These are phyloP conservation scores for Picochlorum sp. DNA, from an alignment of 139 green algal species.

Conservation along the genomic window DNA sequence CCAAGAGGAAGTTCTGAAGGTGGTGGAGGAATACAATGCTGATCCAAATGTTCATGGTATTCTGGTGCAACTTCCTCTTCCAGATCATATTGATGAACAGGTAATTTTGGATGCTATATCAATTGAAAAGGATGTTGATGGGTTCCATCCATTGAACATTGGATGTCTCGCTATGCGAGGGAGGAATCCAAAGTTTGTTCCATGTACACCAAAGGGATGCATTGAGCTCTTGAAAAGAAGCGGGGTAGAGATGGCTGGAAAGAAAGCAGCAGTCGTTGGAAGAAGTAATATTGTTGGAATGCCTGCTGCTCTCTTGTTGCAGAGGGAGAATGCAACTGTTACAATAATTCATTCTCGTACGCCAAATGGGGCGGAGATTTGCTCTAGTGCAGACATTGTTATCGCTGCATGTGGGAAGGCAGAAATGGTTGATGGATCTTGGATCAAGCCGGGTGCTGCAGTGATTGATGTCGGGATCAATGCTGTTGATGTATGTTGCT, in stretches of 20 bases:
- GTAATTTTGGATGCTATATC: slow-evolving; percentile 69
- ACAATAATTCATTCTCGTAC: slow-evolving; percentile 44
- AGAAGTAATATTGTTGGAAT: slow-evolving; percentile 90
- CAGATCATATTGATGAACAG: slow-evolving; percentile 70
- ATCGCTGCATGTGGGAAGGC: slow-evolving; percentile 80
- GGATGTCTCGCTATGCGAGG: slow-evolving; percentile 73
- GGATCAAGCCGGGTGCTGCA: slow-evolving; percentile 60
- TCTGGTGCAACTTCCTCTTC: slow-evolving; percentile 83
- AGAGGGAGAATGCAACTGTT: slow-evolving; percentile 43
- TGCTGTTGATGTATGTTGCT: slow-evolving; percentile 29
- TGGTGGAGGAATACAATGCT: slow-evolving; percentile 65
- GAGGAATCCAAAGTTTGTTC: slow-evolving; percentile 63
- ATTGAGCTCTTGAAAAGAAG: slow-evolving; percentile 80
- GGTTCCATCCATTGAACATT: slow-evolving; percentile 93
- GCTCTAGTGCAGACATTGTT: slow-evolving; percentile 86
- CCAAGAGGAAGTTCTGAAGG: slow-evolving; percentile 83
- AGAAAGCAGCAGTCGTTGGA: slow-evolving; percentile 81
- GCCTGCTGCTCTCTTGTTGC: slow-evolving; percentile 75
- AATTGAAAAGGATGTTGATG: slow-evolving; percentile 92
- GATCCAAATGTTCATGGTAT: slow-evolving; percentile 77
- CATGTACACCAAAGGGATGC: slow-evolving; percentile 83
- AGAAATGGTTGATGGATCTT: slow-evolving; percentile 75
- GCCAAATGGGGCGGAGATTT: slow-evolving; percentile 51
- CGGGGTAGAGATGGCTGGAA: slow-evolving; percentile 49
- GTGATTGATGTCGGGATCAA: slow-evolving; percentile 75